phyloP scores from a whole-genome alignment of 306 rosid genomes.

The Coriaria nepalensis region DNA sequence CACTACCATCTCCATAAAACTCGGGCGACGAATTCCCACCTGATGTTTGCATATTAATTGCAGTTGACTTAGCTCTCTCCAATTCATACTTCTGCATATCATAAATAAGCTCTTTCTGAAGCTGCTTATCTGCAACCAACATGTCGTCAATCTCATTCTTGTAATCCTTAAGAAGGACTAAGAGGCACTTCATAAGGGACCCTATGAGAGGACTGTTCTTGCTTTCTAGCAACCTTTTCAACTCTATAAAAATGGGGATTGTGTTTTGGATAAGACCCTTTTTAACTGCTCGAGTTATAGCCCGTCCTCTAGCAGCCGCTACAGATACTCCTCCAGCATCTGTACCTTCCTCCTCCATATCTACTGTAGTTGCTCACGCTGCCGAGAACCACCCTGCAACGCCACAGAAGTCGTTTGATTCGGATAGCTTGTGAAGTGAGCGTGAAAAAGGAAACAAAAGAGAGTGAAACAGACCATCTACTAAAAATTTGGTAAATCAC shows the following conservation, averaged over 20 bases:
- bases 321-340: slow-evolving; percentile 35
- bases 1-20: slow-evolving; percentile 13
- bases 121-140: slow-evolving; percentile 86
- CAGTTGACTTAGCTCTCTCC: slow-evolving; percentile 51
- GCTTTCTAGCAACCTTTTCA: slow-evolving; percentile 68
- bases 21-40: slow-evolving; percentile 23
- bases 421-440: no score
- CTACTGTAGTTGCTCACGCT: slow-evolving; percentile 30
- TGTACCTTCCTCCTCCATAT: slow-evolving; percentile 62
- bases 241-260: slow-evolving; percentile 81
- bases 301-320: slow-evolving; percentile 60
- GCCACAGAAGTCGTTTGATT: no score
- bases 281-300: slow-evolving; percentile 63
- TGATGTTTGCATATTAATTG: slow-evolving; percentile 32
- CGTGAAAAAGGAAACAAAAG: not conserved
- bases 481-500: not conserved
- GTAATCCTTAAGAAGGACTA: slow-evolving; percentile 78
- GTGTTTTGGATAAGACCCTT: slow-evolving; percentile 76
- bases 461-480: not conserved
- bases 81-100: slow-evolving; percentile 79
- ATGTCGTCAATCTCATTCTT: slow-evolving; percentile 82
- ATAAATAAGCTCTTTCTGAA: slow-evolving; percentile 74
- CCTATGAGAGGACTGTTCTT: slow-evolving; percentile 86
- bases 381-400: slow-evolving; percentile 21
- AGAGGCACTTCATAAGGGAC: slow-evolving; percentile 86